Base-by-base conservation (phyloP, 2,329 filamentous ascomycete species). In the Neofusicoccum laricinum region DNA sequence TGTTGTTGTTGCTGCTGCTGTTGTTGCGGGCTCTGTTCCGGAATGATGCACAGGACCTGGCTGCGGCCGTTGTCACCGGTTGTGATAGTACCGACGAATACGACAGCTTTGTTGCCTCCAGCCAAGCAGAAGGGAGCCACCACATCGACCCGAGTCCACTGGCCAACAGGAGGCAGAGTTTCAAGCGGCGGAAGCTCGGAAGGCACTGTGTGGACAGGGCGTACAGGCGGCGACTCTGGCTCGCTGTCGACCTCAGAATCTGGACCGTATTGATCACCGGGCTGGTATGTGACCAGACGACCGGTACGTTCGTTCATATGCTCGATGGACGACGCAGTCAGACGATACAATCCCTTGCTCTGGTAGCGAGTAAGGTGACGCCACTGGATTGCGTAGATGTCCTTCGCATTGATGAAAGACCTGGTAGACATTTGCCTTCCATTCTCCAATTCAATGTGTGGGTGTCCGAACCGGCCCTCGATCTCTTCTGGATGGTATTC, bases 381-480 rank as follows among this genome's bases (percentile, higher is more conserved):
- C 70, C 71, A 73, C 8, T 75, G 69, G 55, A 75, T 72, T 43
- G 71, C 71, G 67, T 76, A 76, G 1, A 76, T 68, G 57, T 74
- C 68, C 11, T 72, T 69, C 14, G 75, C 69, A 48, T 76, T 75
- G 32, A 76, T 73, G 61, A 75, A 76, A 1, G 72, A 75, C 11
- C 73, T 68, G 68, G 72, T 73, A 17, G 70, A 70, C 34, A 77
- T 65, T 1, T 61, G 65, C 1, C 69, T 70, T 12, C 67, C 69
- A 11, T 68, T 57, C 11, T 68, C 67, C 15, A 77, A 50, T n/a
- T 30, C 43, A 8, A 64, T 57, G 17, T 17, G 49, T 5, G 50
- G 50, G 11, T 14, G 21, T n/a, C 41, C 40, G 25, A 57, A 51
- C 7, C 15, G 40, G 32, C 41, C 14, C 7, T 67, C 68, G 19